Evolutionary conservation across 495 filamentous ascomycete genomes (phyloP).

Genomic region (Penicillium steckii): DNA sequence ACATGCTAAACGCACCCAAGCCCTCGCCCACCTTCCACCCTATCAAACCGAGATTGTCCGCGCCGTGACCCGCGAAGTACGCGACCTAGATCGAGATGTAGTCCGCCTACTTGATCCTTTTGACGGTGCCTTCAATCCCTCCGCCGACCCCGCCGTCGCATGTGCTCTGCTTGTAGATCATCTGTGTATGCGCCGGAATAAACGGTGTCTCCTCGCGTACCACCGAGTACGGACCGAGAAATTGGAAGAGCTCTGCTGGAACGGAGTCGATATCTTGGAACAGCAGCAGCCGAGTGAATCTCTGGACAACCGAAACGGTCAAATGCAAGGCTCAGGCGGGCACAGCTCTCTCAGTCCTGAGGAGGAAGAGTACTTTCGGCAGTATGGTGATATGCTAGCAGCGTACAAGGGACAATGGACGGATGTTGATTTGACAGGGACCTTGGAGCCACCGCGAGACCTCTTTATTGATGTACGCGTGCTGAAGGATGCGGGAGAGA

Average conservation of each 20-base stretch:
- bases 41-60: conserved; percentile 94
- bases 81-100: conserved; percentile 92
- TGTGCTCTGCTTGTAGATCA: conserved; percentile 91
- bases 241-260: conserved; percentile 93
- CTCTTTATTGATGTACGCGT: conserved; percentile 98
- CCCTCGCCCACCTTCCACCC: conserved; percentile 81
- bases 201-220: conserved; percentile 93
- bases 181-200: conserved; percentile 92
- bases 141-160: conserved; percentile 77
- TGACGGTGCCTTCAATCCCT: conserved; percentile 80
- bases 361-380: conserved; percentile 93
- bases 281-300: conserved; percentile 43
- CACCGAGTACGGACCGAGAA: conserved; percentile 87
- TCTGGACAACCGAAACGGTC: conserved; percentile 19
- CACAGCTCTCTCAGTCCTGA: conserved; percentile 89
- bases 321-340: conserved; percentile 33
- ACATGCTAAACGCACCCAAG: conserved; percentile 94
- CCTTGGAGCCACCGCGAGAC: conserved; percentile 89
- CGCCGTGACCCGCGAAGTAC: conserved; percentile 83
- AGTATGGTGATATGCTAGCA: conserved; percentile 87
- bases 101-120: conserved; percentile 76
- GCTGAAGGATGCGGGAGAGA: conserved; percentile 95
- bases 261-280: conserved; percentile 75
- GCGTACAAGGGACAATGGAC: conserved; percentile 99
- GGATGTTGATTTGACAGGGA: conserved; percentile 94